Evolutionary conservation across 2,329 filamentous ascomycete genomes (phyloP).

Genomic region (Diaporthe citriasiana): DNA sequence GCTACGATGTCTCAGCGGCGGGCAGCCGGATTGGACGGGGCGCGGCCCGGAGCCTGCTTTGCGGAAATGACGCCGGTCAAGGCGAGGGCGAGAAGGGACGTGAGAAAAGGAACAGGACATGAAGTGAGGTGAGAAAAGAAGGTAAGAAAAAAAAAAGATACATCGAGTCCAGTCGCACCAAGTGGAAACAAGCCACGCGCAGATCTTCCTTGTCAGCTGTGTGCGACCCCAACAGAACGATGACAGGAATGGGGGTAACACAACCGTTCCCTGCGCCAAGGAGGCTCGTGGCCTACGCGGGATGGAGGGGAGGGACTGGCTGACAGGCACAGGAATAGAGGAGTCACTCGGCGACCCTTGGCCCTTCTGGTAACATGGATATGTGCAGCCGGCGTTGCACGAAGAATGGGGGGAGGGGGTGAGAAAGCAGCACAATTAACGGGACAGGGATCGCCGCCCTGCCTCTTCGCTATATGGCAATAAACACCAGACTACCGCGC

Average conservation of each 20-base stretch:
- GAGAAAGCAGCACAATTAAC: background rate
- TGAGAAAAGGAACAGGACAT: constrained; percentile 22
- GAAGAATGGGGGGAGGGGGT: background rate
- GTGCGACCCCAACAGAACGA: constrained; percentile 16
- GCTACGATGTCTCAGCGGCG: constrained; percentile 33
- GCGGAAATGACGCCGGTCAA: constrained; percentile 29
- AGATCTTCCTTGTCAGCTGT: constrained; percentile 27
- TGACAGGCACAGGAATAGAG: constrained; percentile 21
- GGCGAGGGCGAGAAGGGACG: constrained; percentile 30
- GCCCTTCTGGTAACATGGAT: constrained; percentile 16
- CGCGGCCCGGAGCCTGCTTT: constrained; percentile 26
- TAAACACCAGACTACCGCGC: constrained; percentile 28
- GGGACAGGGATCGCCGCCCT: constrained; percentile 25
- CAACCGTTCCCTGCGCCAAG: constrained; percentile 17
- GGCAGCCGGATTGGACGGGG: constrained; percentile 33
- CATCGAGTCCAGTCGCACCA: constrained; percentile 26
- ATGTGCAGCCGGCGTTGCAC: constrained; percentile 36
- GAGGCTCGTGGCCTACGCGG: constrained; percentile 15
- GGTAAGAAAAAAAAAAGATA: constrained; percentile 4
- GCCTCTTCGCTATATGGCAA: constrained; percentile 16
- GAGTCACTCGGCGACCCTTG: background rate
- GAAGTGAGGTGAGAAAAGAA: constrained; percentile 26
- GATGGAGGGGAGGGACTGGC: background rate
- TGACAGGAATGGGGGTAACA: constrained; percentile 20
- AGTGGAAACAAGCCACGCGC: constrained; percentile 16